Percentiles rank a stretch among this genome's conserved stretches.
Evolutionary conservation across 1,284 basidiomycete genomes (phyloP).

Genomic region (Sphagnurus paluster): DNA sequence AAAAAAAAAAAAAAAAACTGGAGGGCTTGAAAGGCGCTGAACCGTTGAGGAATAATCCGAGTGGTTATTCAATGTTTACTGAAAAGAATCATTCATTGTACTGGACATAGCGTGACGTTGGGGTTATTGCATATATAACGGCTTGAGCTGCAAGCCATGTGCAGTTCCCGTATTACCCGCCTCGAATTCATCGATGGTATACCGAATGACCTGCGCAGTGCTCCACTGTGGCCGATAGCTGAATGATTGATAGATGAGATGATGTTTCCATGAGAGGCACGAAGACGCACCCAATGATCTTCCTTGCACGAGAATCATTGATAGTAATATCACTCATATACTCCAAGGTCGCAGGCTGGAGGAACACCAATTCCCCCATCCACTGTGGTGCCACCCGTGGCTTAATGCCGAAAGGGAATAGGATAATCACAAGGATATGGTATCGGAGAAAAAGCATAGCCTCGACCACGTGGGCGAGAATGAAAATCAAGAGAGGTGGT

Average conservation of each 20-base stretch:
- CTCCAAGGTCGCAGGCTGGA: constrained; percentile 33
- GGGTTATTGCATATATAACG: constrained; percentile 6
- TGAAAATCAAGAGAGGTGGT: constrained; percentile 29
- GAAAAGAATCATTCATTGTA: no score
- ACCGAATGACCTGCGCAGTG: constrained; percentile 29
- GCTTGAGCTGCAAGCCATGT: constrained; percentile 18
- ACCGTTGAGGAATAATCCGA: no score
- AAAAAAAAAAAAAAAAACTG: no score
- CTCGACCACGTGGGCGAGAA: constrained; percentile 32
- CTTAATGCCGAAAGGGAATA: constrained; percentile 15
- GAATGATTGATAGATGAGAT: not conserved
- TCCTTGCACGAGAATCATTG: constrained; percentile 34
- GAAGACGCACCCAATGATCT: constrained; percentile 28
- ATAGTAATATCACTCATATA: constrained; percentile 30
- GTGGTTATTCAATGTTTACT: no score
- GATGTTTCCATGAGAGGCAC: not conserved
- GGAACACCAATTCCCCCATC: constrained; percentile 30
- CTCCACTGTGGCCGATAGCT: constrained; percentile 35
- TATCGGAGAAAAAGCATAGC: constrained; percentile 32
- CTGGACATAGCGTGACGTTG: no score
- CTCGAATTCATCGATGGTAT: constrained; percentile 32
- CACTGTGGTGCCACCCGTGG: constrained; percentile 29
- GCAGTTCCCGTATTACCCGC: constrained; percentile 20
- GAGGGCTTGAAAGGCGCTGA: no score
- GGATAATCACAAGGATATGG: constrained; percentile 25